Base-by-base conservation (phyloP, 2,329 filamentous ascomycete species). In the Coleophoma cylindrospora region DNA sequence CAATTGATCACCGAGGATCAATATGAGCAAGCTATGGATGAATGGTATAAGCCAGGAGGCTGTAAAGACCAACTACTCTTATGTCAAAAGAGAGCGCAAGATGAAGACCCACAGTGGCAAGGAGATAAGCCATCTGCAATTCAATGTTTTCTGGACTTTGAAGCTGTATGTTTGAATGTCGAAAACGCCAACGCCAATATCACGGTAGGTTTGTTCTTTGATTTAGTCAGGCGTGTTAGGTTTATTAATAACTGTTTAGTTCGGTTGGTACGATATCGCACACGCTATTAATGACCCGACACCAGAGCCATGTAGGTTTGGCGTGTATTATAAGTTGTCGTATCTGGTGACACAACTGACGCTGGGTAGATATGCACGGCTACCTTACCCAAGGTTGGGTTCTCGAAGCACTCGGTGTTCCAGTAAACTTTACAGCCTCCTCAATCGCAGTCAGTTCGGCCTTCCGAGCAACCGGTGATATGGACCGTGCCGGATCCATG, bases 401-500 rank as follows among this genome's bases (percentile, higher is more conserved):
- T 1, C 77, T 80, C 54, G 62, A 75, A 14, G 76, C 77, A 1
- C 71, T 87, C 8, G 83, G 83, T 15, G 74, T 81, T 1, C 75
- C 76, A 7, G 61, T 84, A 41, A 83, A 83, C 64, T 82, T 73
- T 59, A 76, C 78, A 2, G 63, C 70, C 40, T 62, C 63, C 21
- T 78, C 71, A 59, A 55, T 57, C 15, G 64, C 65, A 1, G 71
- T 83, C 13, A 69, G 56, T 36, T 53, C 53, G 1, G 72, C 67
- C 5, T 79, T 80, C 54, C 56, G 61, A 8, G 55, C 61, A 33
- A 76, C 72, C 0, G 76, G 75, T 17, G 84, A 87, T 64, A 80
- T 79, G 54, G 75, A 81, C 44, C 83, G 80, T 61, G 77, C 77
- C 10, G 80, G 79, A 54, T 77, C 82, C 61, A 69, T 83, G 33